phyloP scores from a whole-genome alignment of 805 yeast species.

The Candida peoriensis region DNA sequence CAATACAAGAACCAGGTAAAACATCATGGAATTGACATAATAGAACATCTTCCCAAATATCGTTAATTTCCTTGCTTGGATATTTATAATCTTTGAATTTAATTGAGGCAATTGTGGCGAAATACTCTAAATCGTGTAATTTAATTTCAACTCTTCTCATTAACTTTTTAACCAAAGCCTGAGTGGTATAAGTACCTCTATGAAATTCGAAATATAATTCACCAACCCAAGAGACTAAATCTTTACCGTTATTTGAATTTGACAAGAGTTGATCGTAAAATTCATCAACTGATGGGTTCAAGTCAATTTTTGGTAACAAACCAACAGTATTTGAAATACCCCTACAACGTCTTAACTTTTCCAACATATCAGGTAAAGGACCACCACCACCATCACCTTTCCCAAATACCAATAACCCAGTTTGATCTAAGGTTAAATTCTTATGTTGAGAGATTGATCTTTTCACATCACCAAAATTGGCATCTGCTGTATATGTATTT shows the following conservation, averaged over 20 bases:
- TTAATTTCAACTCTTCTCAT: constrained; percentile 74
- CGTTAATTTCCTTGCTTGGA: constrained; percentile 64
- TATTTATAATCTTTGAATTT: constrained; percentile 48
- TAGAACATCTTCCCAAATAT: constrained; percentile 82
- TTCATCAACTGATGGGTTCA: constrained; percentile 70
- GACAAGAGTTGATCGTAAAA: constrained; percentile 65
- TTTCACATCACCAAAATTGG: constrained; percentile 88
- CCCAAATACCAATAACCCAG: constrained; percentile 80
- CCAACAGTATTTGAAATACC: constrained; percentile 82
- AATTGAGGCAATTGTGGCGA: constrained; percentile 72
- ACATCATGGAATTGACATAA: constrained; percentile 97
- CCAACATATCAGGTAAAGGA: constrained; percentile 90
- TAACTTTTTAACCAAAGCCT: constrained; percentile 76
- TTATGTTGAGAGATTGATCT: constrained; percentile 79
- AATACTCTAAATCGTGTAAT: constrained; percentile 79
- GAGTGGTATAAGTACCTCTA: constrained; percentile 95
- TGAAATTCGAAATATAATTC: constrained; percentile 93
- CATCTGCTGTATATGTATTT: constrained; percentile 90
- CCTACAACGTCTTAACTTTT: constrained; percentile 85
- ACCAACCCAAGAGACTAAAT: constrained; percentile 85
- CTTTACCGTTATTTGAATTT: constrained; percentile 58
- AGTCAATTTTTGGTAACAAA: constrained; percentile 71
- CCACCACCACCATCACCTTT: constrained; percentile 99
- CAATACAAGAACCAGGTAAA: constrained; percentile 95
- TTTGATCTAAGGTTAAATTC: constrained; percentile 73